Percentiles rank a stretch among this genome's conserved stretches.
phyloP scores from a whole-genome alignment of 75 land plant genomes.

The Picea sitchensis region DNA sequence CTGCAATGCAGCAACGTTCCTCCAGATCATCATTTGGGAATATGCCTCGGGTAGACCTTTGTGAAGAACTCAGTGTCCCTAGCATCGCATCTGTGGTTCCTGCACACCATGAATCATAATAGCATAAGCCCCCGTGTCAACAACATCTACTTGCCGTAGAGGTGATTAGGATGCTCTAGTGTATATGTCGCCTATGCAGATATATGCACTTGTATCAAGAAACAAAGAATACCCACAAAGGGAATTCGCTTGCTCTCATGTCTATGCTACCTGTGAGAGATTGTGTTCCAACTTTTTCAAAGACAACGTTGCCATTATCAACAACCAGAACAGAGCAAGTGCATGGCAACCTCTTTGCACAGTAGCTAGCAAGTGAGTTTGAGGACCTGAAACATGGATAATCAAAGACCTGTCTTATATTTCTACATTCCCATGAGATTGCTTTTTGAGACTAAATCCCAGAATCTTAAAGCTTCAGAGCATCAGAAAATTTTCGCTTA shows the following conservation, averaged over 20 bases:
- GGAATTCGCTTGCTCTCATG: not conserved
- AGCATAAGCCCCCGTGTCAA: not conserved
- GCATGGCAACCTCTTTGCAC: constrained; percentile 53
- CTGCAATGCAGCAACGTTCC: not conserved
- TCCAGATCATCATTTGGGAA: not conserved
- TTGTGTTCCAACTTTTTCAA: constrained; percentile 37
- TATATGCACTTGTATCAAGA: not conserved
- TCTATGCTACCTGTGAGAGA: not conserved
- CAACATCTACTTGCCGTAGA: not conserved
- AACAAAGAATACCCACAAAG: not conserved
- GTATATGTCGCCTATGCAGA: not conserved
- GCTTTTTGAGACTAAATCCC: not conserved
- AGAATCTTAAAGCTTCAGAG: not conserved
- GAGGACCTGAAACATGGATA: constrained; percentile 38
- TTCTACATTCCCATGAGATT: not conserved
- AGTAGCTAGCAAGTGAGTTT: constrained; percentile 66
- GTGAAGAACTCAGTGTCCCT: not conserved
- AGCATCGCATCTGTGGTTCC: not conserved
- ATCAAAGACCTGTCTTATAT: constrained; percentile 11
- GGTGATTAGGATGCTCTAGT: not conserved
- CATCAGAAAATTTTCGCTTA: constrained; percentile 17
- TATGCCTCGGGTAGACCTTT: not conserved
- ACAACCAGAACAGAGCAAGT: constrained; percentile 61
- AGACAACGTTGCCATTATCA: constrained; percentile 63
- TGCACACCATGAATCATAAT: not conserved